Evolutionary conservation across 331 rosid genomes (phyloP).

Genomic region (Quercus tomentella): DNA sequence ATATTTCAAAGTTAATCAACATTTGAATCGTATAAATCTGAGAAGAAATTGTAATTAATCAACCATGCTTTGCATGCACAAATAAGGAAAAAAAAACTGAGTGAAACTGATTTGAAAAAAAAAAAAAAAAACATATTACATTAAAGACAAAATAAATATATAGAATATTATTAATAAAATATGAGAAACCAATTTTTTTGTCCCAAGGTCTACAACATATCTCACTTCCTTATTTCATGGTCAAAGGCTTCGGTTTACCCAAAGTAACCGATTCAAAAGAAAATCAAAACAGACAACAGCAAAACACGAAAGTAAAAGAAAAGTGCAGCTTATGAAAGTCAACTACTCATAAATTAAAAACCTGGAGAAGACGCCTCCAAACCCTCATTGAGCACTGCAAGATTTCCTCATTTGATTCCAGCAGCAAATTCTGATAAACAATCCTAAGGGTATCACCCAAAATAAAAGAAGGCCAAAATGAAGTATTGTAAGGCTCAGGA

Average conservation of each 20-base stretch:
- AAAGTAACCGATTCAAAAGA: background rate
- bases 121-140: no score
- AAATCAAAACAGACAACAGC: background rate
- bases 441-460: constrained; percentile 89
- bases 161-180: no score
- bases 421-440: constrained; percentile 87
- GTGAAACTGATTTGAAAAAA: no score
- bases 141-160: no score
- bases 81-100: no score
- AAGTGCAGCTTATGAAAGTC: background rate
- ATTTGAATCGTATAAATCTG: no score
- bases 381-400: constrained; percentile 93
- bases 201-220: background rate
- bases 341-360: constrained; percentile 18
- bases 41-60: no score
- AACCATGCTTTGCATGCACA: no score
- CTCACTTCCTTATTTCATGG: background rate
- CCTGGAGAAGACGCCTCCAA: constrained; percentile 97
- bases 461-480: constrained; percentile 87
- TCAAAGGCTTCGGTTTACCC: background rate
- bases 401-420: constrained; percentile 86
- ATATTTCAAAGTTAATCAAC: no score
- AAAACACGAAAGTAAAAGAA: background rate
- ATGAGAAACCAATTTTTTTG: background rate
- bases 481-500: constrained; percentile 40